Evolutionary conservation across 192 early-diverging fungal species (phyloP).

Genomic region (Pilaira anomala): DNA sequence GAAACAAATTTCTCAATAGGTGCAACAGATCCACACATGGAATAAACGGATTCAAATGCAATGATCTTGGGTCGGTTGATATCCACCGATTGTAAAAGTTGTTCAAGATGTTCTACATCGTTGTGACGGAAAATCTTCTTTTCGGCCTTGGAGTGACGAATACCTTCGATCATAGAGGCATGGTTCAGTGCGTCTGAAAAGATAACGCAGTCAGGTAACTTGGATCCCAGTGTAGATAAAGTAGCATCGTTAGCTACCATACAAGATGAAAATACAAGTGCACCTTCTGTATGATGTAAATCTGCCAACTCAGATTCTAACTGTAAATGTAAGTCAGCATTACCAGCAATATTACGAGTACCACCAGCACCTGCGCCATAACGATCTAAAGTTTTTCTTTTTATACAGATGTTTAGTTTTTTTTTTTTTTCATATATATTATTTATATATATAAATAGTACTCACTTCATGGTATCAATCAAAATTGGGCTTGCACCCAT

Average conservation of each 20-base stretch:
- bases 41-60: constrained; percentile 95
- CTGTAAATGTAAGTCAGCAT: constrained; percentile 88
- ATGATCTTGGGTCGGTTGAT: constrained; percentile 86
- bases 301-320: constrained; percentile 88
- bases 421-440: no score
- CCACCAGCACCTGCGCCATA: constrained; percentile 98
- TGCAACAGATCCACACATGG: constrained; percentile 93
- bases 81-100: constrained; percentile 72
- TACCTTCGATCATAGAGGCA: constrained; percentile 97
- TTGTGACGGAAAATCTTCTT: constrained; percentile 94
- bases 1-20: constrained; percentile 86
- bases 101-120: constrained; percentile 84
- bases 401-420: background rate
- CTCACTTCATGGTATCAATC: constrained; percentile 86
- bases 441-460: background rate
- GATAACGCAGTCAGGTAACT: constrained; percentile 88
- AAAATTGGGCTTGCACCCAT: constrained; percentile 89
- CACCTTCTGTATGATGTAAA: constrained; percentile 86
- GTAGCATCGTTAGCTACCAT: constrained; percentile 97
- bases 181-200: constrained; percentile 93
- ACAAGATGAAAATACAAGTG: constrained; percentile 94
- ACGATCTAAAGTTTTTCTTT: constrained; percentile 74
- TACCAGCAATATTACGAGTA: constrained; percentile 98
- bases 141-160: constrained; percentile 80
- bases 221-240: constrained; percentile 79